phyloP scores from a whole-genome alignment of 2,329 filamentous ascomycete genomes.

The Phaeosphaeriaceae sp. region DNA sequence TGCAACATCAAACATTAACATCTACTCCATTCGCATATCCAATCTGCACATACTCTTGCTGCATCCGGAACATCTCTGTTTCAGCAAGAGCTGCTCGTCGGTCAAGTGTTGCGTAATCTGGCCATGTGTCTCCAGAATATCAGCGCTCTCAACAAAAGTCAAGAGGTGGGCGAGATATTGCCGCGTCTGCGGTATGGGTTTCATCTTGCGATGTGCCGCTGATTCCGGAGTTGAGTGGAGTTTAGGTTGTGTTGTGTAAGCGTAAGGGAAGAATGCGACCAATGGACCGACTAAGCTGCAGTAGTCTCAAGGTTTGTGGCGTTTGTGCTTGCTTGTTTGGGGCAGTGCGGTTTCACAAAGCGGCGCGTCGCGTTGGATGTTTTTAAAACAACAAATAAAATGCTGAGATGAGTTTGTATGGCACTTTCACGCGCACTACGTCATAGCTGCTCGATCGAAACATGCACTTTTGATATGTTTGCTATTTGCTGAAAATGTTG shows the following conservation, averaged over 20 bases:
- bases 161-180: background rate
- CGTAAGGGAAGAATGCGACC: background rate
- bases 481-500: background rate
- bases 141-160: constrained; percentile 6
- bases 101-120: constrained; percentile 12
- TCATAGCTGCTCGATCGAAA: background rate
- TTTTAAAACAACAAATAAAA: background rate
- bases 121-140: constrained; percentile 13
- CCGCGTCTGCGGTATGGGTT: background rate
- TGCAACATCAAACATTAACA: too few species aligned
- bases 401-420: background rate
- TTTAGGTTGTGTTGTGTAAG: background rate
- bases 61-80: constrained; percentile 17
- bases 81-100: constrained; percentile 13
- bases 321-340: background rate
- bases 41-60: constrained; percentile 10
- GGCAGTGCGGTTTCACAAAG: background rate
- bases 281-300: background rate
- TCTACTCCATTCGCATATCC: too few species aligned
- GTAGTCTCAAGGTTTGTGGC: background rate
- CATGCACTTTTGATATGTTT: background rate
- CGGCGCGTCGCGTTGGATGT: background rate
- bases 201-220: background rate
- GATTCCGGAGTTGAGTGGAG: background rate
- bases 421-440: background rate